Percentiles rank a stretch among this genome's conserved stretches.
Conservation (phyloP, 371 early-diverging fungal species). For the Haplosporangium sp. region DNA sequence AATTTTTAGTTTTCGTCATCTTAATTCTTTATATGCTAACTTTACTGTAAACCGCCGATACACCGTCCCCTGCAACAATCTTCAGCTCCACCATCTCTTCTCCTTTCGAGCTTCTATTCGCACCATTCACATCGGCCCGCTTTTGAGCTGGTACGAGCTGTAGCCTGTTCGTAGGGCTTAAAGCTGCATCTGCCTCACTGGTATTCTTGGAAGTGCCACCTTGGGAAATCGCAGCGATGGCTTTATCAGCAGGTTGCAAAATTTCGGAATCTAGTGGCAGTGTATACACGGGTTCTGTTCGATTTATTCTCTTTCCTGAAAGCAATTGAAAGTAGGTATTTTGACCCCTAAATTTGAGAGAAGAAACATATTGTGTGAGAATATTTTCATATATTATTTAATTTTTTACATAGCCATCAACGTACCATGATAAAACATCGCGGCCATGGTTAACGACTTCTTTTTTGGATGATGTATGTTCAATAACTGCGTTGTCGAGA, state of each 20-base stretch:
- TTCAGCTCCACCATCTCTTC: slow-evolving; percentile 39
- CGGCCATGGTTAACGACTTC: slow-evolving; percentile 35
- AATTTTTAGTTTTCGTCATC: not conserved
- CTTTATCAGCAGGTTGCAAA: slow-evolving; percentile 35
- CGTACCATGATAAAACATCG: slow-evolving; percentile 52
- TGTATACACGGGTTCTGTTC: slow-evolving; percentile 45
- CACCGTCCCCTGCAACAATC: slow-evolving; percentile 53
- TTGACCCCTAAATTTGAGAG: slow-evolving; percentile 42
- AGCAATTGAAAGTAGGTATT: slow-evolving; percentile 53
- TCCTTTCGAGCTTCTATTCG: not conserved
- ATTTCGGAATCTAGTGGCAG: slow-evolving; percentile 48
- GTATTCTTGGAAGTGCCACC: not conserved
- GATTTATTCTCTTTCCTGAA: slow-evolving; percentile 55
- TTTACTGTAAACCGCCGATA: slow-evolving; percentile 46
- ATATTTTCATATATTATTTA: not conserved
- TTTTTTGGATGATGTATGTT: slow-evolving; percentile 5
- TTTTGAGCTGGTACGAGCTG: slow-evolving; percentile 45
- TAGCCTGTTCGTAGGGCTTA: slow-evolving; percentile 44
- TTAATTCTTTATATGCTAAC: not conserved
- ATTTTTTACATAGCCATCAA: not conserved
- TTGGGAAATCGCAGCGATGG: slow-evolving; percentile 36
- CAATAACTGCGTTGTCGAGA: slow-evolving; percentile 48
- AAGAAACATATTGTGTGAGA: not conserved
- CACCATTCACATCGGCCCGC: not conserved
- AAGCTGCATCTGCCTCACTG: not conserved